phyloP scores from a whole-genome alignment of 139 green algal species.

The Picocystis salinarum region DNA sequence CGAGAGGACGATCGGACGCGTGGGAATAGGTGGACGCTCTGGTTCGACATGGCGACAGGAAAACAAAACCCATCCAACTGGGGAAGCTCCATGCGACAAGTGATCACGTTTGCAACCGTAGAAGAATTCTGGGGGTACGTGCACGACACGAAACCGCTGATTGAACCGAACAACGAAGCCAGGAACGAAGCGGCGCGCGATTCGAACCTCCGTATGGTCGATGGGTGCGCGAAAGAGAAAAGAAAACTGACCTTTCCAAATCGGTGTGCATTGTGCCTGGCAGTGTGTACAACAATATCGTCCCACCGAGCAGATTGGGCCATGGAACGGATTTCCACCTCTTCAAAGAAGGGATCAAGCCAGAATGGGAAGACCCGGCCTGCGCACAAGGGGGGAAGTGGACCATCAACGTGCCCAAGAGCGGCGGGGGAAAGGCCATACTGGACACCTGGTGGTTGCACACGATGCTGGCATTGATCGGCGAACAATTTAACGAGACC shows the following conservation, averaged over 20 bases:
- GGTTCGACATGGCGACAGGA: slow-evolving; percentile 86
- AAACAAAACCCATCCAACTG: slow-evolving; percentile 36
- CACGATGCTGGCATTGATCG: slow-evolving; percentile 80
- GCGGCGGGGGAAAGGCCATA: slow-evolving; percentile 27
- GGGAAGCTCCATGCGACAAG: slow-evolving; percentile 52
- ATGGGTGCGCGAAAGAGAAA: no score
- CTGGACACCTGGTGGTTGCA: slow-evolving; percentile 90
- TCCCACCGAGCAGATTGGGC: slow-evolving; percentile 64
- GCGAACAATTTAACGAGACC: slow-evolving; percentile 90
- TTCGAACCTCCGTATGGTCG: no score
- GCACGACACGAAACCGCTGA: no score
- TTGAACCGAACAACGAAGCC: no score
- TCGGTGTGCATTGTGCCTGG: no score
- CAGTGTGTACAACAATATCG: slow-evolving; percentile 99
- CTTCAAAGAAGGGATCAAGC: slow-evolving; percentile 93
- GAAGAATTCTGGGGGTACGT: slow-evolving; percentile 98
- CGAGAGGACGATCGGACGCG: no score
- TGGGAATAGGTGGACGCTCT: slow-evolving; percentile 81
- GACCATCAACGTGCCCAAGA: slow-evolving; percentile 51
- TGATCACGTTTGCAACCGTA: slow-evolving; percentile 91
- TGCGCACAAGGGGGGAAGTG: slow-evolving; percentile 72
- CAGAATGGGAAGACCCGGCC: slow-evolving; percentile 93
- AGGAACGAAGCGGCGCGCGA: no score
- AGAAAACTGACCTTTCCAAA: no score
- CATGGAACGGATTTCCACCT: slow-evolving; percentile 74